Evolutionary conservation across 2,329 filamentous ascomycete genomes (phyloP).

Genomic region (Fusarium sp.): DNA sequence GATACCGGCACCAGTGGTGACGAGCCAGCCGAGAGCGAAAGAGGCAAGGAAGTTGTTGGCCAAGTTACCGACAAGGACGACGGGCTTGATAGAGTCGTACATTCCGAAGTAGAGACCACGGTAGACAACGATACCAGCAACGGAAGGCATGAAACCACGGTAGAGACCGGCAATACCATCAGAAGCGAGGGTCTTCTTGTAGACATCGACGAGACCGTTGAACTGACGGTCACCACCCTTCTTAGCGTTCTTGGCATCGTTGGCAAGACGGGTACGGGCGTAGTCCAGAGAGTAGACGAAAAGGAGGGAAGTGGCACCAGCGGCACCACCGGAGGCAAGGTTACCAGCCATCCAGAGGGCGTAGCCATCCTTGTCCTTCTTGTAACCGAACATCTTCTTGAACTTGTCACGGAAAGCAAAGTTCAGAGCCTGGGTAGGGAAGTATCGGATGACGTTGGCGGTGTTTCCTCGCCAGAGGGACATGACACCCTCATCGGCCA

Average conservation of each 20-base stretch:
- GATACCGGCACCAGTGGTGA: conserved; percentile 99
- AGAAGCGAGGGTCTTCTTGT: conserved; percentile 99
- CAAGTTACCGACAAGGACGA: conserved; percentile 88
- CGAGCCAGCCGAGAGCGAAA: conserved; percentile 97
- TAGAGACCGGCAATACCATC: conserved; percentile 99
- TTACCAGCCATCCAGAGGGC: conserved; percentile 99
- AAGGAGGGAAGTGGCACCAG: conserved; percentile 98
- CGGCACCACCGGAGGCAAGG: conserved; percentile 98
- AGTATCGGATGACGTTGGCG: conserved; percentile 99
- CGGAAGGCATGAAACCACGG: conserved; percentile 99
- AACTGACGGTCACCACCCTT: conserved; percentile 98
- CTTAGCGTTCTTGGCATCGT: conserved; percentile 99
- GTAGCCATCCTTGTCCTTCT: conserved; percentile 99
- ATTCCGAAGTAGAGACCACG: conserved; percentile 99
- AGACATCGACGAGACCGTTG: conserved; percentile 99
- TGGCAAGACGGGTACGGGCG: conserved; percentile 99
- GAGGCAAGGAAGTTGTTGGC: conserved; percentile 99
- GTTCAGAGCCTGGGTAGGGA: conserved; percentile 99
- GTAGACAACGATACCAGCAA: conserved; percentile 99
- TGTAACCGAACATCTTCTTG: conserved; percentile 99
- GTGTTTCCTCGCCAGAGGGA: conserved; percentile 99
- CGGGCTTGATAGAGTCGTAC: conserved; percentile 99
- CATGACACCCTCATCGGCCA: conserved; percentile 89
- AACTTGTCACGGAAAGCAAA: conserved; percentile 99
- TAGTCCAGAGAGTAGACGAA: conserved; percentile 99